Evolutionary conservation across 345 rosid species (phyloP).

Genomic region (Luvunga scandens): DNA sequence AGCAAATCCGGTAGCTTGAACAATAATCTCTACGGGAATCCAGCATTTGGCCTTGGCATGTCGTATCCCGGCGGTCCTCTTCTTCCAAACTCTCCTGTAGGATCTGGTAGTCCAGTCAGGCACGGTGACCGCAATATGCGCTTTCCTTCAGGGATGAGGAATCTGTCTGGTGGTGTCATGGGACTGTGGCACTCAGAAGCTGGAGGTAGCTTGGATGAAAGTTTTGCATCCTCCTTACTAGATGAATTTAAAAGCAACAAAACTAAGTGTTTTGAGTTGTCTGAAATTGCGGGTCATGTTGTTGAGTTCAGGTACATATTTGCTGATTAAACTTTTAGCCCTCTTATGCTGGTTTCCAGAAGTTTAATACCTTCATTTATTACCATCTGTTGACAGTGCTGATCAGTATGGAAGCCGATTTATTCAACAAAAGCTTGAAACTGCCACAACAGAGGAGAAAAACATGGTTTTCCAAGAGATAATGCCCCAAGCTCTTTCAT

Average conservation of each 20-base stretch:
- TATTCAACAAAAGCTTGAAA: slow-evolving; percentile 96
- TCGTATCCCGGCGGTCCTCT: slow-evolving; percentile 45
- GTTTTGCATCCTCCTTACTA: slow-evolving; percentile 53
- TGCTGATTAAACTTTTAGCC: background rate
- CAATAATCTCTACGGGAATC: slow-evolving; percentile 48
- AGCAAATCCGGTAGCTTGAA: slow-evolving; percentile 44
- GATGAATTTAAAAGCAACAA: slow-evolving; percentile 73
- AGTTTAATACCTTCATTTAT: slow-evolving; percentile 12
- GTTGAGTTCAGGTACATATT: slow-evolving; percentile 69
- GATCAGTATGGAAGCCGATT: slow-evolving; percentile 97
- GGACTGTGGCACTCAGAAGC: slow-evolving; percentile 57
- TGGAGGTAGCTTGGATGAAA: slow-evolving; percentile 46
- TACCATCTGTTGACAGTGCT: slow-evolving; percentile 43
- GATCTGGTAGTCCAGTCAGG: slow-evolving; percentile 49
- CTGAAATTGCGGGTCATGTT: slow-evolving; percentile 67
- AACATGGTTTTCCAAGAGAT: slow-evolving; percentile 87
- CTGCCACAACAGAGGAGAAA: slow-evolving; percentile 80
- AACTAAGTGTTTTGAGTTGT: slow-evolving; percentile 68
- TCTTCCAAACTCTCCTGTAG: slow-evolving; percentile 49
- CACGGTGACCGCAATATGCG: slow-evolving; percentile 48
- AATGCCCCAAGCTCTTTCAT: slow-evolving; percentile 74
- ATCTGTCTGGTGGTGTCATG: slow-evolving; percentile 45
- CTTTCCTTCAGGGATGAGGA: slow-evolving; percentile 51
- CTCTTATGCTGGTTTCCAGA: background rate
- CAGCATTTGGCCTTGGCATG: slow-evolving; percentile 49